Conservation (phyloP, 148 eudicot species). For the Cornus florida region DNA sequence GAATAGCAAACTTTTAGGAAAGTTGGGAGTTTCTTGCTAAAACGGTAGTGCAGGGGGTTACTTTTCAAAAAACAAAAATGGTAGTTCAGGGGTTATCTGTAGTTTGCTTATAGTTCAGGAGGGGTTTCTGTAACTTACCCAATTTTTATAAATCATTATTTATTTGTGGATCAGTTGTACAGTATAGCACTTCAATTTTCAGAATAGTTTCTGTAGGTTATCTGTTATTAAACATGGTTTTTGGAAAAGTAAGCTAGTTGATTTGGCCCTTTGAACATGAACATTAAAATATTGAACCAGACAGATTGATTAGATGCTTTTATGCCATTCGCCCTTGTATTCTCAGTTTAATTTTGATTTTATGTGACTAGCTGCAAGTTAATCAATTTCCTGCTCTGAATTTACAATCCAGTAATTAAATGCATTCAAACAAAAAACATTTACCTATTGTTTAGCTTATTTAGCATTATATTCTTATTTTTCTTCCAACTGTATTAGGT, state of each 20-base stretch:
- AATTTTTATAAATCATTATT: too few species aligned
- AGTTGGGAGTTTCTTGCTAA: too few species aligned
- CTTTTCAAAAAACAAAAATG: too few species aligned
- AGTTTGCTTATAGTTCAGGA: too few species aligned
- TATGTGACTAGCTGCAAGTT: not conserved
- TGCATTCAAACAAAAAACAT: not conserved
- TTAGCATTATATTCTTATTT: conserved; percentile 8
- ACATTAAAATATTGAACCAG: not conserved
- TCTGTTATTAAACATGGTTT: not conserved
- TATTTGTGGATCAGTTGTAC: too few species aligned
- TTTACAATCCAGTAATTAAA: not conserved
- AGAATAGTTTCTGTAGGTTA: too few species aligned
- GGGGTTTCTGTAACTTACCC: too few species aligned
- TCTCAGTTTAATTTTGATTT: not conserved
- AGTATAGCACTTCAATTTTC: too few species aligned
- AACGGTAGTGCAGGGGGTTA: too few species aligned
- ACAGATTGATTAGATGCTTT: not conserved
- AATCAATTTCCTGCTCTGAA: not conserved
- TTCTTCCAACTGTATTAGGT: conserved; percentile 39
- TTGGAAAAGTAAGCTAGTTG: not conserved
- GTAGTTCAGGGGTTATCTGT: too few species aligned
- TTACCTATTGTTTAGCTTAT: not conserved
- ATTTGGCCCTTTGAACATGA: not conserved
- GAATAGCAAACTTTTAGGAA: too few species aligned
- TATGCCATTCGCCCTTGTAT: not conserved